Evolutionary conservation across 2,329 filamentous ascomycete species (phyloP).

Genomic region (Aspergillus alliaceus): DNA sequence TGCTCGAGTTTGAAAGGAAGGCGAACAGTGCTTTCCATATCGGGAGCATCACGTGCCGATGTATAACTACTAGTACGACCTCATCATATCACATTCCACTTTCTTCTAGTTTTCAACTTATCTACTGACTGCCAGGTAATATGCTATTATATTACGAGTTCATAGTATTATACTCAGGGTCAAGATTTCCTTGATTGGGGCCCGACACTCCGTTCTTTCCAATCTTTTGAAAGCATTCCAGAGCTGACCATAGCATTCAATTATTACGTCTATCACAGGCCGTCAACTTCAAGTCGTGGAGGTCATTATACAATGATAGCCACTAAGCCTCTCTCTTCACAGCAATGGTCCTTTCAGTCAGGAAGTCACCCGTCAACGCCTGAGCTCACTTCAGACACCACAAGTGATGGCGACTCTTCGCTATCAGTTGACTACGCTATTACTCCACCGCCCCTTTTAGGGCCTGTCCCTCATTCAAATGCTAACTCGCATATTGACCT

Average conservation of each 20-base stretch:
- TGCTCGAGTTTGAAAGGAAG: conserved; percentile 1
- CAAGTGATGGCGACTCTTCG: conserved; percentile 6
- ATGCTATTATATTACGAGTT: not conserved
- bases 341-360: conserved; percentile 12
- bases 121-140: not conserved
- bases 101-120: not conserved
- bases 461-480: conserved; percentile 6
- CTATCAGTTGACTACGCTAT: conserved; percentile 1
- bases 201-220: conserved; percentile 7
- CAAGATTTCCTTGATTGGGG: not conserved
- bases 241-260: conserved; percentile 1
- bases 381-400: conserved; percentile 9
- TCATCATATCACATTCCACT: not conserved
- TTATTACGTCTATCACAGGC: not conserved
- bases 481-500: conserved; percentile 1
- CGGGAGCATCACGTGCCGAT: conserved; percentile 13
- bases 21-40: conserved; percentile 14
- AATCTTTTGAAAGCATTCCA: not conserved
- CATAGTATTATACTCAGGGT: conserved; percentile 5
- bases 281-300: not conserved
- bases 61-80: not conserved
- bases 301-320: conserved; percentile 3
- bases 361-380: conserved; percentile 5
- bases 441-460: conserved; percentile 5
- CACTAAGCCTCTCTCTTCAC: conserved; percentile 23